These are phyloP conservation scores for Fusarium xylarioides DNA, from an alignment of 2,329 filamentous ascomycete genomes.

Conservation along the genomic window DNA sequence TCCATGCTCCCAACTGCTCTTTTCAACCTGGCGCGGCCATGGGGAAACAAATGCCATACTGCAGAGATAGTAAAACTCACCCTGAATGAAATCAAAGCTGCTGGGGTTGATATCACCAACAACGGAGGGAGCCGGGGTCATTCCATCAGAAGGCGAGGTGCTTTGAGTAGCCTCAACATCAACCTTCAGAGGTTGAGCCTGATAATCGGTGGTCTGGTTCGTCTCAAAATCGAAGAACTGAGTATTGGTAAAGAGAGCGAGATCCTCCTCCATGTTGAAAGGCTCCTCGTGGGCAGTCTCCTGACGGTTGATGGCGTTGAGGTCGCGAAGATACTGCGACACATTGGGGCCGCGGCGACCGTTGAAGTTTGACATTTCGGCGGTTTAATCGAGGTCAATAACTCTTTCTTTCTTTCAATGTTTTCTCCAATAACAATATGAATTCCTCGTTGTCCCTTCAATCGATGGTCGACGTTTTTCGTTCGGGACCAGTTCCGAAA, in stretches of 20 bases:
- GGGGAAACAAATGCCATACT: not conserved
- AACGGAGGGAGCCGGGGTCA: slow-evolving; percentile 51
- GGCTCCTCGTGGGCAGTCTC: slow-evolving; percentile 63
- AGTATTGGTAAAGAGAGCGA: slow-evolving; percentile 83
- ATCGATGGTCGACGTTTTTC: slow-evolving; percentile 5
- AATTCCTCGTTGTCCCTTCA: slow-evolving; percentile 18
- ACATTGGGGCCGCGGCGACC: slow-evolving; percentile 85
- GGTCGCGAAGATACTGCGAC: slow-evolving; percentile 85
- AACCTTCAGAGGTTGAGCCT: slow-evolving; percentile 58
- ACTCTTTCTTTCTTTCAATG: not conserved
- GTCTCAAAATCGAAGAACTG: slow-evolving; percentile 83
- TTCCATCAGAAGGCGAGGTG: slow-evolving; percentile 50
- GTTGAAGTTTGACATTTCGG: slow-evolving; percentile 75
- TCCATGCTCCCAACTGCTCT: not conserved
- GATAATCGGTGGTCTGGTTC: slow-evolving; percentile 67
- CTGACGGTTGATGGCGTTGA: slow-evolving; percentile 78
- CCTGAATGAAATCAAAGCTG: slow-evolving; percentile 60
- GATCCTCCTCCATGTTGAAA: slow-evolving; percentile 74
- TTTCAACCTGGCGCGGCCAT: not conserved
- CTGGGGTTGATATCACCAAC: slow-evolving; percentile 56
- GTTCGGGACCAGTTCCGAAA: slow-evolving; percentile 8
- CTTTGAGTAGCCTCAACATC: slow-evolving; percentile 48
- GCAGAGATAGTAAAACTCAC: slow-evolving; percentile 50
- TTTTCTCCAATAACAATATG: not conserved
- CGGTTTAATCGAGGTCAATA: not conserved